Percentiles rank a stretch among this genome's conserved stretches.
Conservation (phyloP, 2,329 filamentous ascomycete genomes). For the Fusarium burgessii region DNA sequence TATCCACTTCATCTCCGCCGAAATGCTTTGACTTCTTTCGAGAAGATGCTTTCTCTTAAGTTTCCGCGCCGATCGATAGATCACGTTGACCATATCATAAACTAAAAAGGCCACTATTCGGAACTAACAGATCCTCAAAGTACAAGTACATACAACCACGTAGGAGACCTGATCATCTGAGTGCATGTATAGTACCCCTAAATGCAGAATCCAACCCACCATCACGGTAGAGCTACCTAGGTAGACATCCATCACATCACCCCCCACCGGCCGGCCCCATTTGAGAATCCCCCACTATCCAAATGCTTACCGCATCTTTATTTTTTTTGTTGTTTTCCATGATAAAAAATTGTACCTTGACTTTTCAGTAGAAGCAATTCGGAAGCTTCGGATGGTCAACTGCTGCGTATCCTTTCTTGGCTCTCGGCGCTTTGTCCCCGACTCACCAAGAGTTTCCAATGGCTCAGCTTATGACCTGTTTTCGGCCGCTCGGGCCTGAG, state of each 20-base stretch:
- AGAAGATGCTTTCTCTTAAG: conserved; percentile 3
- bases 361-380: conserved; percentile 44
- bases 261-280: conserved; percentile 35
- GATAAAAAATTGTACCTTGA: not conserved
- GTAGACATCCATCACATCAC: not conserved
- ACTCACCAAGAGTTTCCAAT: conserved; percentile 3
- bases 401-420: conserved; percentile 13
- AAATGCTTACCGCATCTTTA: conserved; percentile 29
- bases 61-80: conserved; percentile 30
- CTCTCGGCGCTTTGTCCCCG: conserved; percentile 12
- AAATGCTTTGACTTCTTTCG: not conserved
- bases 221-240: no score
- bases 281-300: conserved; percentile 17
- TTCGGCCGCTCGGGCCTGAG: conserved; percentile 1
- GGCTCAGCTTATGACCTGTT: conserved; percentile 3
- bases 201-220: no score
- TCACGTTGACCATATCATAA: conserved; percentile 10
- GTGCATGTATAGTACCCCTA: no score
- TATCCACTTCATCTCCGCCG: conserved; percentile 9
- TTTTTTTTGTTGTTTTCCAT: not conserved
- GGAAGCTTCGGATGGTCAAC: conserved; percentile 43
- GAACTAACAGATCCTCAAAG: not conserved
- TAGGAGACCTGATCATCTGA: not conserved
- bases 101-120: not conserved
- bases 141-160: not conserved